These are phyloP conservation scores for Metschnikowia noctiluminum DNA, from an alignment of 805 yeast species.

Conservation along the genomic window DNA sequence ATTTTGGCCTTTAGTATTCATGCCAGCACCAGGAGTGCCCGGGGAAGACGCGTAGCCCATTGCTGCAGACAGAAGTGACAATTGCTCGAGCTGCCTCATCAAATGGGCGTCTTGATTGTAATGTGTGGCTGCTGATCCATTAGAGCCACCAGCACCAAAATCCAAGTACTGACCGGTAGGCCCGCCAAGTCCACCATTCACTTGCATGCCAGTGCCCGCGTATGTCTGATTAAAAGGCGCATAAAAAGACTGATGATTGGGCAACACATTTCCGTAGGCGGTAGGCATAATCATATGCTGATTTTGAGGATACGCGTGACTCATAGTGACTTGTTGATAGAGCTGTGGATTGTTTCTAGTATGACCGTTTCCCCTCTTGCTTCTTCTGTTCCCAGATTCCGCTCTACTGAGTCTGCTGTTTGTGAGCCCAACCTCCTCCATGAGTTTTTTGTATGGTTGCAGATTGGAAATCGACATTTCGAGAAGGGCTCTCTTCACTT, in stretches of 20 bases:
- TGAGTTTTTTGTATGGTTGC: slow-evolving; percentile 78
- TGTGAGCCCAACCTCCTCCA: slow-evolving; percentile 86
- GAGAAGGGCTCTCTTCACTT: slow-evolving; percentile 60
- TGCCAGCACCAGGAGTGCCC: slow-evolving; percentile 31
- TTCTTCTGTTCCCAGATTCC: slow-evolving; percentile 24
- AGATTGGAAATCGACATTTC: slow-evolving; percentile 52
- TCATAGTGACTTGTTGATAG: background rate
- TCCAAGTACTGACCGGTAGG: background rate
- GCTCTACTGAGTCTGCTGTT: slow-evolving; percentile 31
- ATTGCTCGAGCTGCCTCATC: slow-evolving; percentile 46
- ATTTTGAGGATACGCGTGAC: background rate
- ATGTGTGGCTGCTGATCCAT: background rate
- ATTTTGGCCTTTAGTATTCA: slow-evolving; percentile 1
- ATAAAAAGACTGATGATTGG: background rate
- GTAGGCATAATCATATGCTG: slow-evolving; percentile 1
- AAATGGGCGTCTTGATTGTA: slow-evolving; percentile 23
- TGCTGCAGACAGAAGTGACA: slow-evolving; percentile 45
- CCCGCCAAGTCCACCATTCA: background rate
- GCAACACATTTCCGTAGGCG: background rate
- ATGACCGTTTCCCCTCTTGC: slow-evolving; percentile 16
- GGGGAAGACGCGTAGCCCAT: slow-evolving; percentile 45
- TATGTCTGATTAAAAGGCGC: background rate
- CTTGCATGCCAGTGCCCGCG: background rate
- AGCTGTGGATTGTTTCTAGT: slow-evolving; percentile 1
- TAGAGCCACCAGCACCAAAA: background rate